Base-by-base conservation (phyloP, 2,329 filamentous ascomycete genomes). In the Huntiella bhutanensis region DNA sequence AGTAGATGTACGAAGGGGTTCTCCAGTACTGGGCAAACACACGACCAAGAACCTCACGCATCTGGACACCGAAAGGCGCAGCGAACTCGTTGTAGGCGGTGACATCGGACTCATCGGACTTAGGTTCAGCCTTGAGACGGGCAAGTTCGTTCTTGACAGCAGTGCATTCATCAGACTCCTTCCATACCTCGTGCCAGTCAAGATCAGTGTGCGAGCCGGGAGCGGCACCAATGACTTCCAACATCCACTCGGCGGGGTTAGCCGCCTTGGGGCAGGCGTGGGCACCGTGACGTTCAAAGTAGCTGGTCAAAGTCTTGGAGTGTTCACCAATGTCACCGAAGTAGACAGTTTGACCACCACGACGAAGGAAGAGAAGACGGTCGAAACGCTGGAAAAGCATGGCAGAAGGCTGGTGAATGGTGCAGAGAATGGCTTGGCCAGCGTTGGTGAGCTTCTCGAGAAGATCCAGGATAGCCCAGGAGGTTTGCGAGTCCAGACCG, bases 401-500 rank as follows among this genome's bases (percentile, higher is more conserved):
- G 33, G 87, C 86, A 11, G 84, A 92, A n/a, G 88, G 88, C 61
- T 96, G 88, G 60, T 96, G 88, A 51, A 95, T 95, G 0, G 88
- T 95, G 65, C 86, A 94, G n/a, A 95, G 76, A 61, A 95, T 84
- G 44, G 88, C 87, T 59, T 92, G 85, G 12, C 88, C 87, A 52
- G 77, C 81, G 60, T 88, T 82, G 55, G 85, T 85, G 33, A 95
- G 70, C 62, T 92, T 94, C 62, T 92, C 81, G 36, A 96, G 72
- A 8, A 95, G 72, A 59, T 85, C 80, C 40, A 86, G 71, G 58
- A 95, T 94, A 52, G 84, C 82, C 84, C 85, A 95, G 1, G 86
- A 88, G 1, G 87, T 93, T 61, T 94, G 86, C 57, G 77, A 84
- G 62, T 95, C 88, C 15, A 95, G 75, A 67, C 88, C 88, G 22